Conservation (phyloP, 208 protist genomes). For the Crithidia bombi region DNA sequence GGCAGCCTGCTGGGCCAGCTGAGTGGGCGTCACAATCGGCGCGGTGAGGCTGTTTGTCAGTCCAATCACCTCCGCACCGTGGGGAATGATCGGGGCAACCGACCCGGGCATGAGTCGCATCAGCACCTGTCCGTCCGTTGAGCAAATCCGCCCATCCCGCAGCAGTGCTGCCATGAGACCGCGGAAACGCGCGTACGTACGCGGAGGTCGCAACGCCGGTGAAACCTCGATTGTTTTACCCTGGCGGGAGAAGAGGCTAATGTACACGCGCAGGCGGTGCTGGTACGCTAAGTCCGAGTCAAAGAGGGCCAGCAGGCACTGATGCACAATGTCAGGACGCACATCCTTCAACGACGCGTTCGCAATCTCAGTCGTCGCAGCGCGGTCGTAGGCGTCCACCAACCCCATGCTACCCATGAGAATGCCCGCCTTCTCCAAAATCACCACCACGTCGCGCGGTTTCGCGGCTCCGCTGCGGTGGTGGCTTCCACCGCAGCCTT, state of each 20-base stretch:
- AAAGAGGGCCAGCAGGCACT: slow-evolving; percentile 92
- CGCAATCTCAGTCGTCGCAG: slow-evolving; percentile 74
- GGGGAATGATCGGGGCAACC: slow-evolving; percentile 83
- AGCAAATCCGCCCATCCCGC: slow-evolving; percentile 73
- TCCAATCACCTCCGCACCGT: slow-evolving; percentile 76
- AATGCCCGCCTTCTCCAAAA: slow-evolving; percentile 86
- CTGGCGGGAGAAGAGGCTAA: slow-evolving; percentile 70
- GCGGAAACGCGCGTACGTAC: slow-evolving; percentile 86
- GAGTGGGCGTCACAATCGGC: slow-evolving; percentile 59
- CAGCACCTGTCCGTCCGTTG: slow-evolving; percentile 69
- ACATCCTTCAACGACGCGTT: slow-evolving; percentile 80
- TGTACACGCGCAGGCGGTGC: slow-evolving; percentile 82
- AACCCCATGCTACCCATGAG: slow-evolving; percentile 74
- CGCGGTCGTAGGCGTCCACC: slow-evolving; percentile 87
- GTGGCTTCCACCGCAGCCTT: slow-evolving; percentile 9
- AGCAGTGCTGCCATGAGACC: slow-evolving; percentile 85
- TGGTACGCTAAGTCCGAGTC: slow-evolving; percentile 83
- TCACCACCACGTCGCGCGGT: slow-evolving; percentile 78
- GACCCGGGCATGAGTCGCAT: slow-evolving; percentile 82
- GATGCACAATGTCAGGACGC: slow-evolving; percentile 91
- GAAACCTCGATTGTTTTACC: slow-evolving; percentile 88
- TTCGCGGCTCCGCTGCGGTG: slow-evolving; percentile 19
- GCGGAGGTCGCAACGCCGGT: slow-evolving; percentile 83
- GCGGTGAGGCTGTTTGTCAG: slow-evolving; percentile 68
- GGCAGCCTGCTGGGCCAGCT: slow-evolving; percentile 36